Base-by-base conservation (phyloP, 2,329 filamentous ascomycete genomes). In the Arthrobotrys iridis region DNA sequence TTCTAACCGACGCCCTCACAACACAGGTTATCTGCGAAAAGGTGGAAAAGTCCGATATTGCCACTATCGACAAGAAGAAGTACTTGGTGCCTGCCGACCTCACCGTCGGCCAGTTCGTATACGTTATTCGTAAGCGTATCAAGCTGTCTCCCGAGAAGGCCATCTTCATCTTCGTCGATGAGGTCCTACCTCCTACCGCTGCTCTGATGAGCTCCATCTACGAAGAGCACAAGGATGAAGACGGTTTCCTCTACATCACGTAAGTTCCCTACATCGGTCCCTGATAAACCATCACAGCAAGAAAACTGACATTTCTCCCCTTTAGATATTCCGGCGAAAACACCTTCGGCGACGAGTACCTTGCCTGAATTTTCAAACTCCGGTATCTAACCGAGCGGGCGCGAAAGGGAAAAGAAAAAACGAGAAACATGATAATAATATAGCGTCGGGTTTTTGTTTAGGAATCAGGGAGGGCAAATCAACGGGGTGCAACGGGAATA, bases 11-110 rank as follows among this genome's bases (percentile, higher is more conserved):
- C 52, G 40, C 45, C 30, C 58, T 65, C 70, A 59, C 75, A 28
- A 73, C 63, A 79, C 80, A 97, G 93, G 94, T 99, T 78, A 99
- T 99, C 83, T 99, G 95, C 87, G 95, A 98, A 85, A 98, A 98
- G 87, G 94, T 98, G 80, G 95, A 99, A 86, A 98, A 97, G 86
- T 96, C 92, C 77, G 95, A 99, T 83, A 99, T 99, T 81, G 95
- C 95, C 76, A 98, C 95, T 79, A 99, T 99, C 87, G 95, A 99
- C 86, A 99, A 99, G 90, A 99, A 99, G 90, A 99, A 99, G 87
- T 99, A 99, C 82, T 88, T 99, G 55, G 95, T 99, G 26, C 95
- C 95, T 11, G 93, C 95, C 80, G 95, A 99, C 82, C 89, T 99
- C 82, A 99, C 95, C 77, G 95, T 99, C 78, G 95, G 95, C 81